Evolutionary conservation across 306 rosid genomes (phyloP).

Genomic region (Cicer arietinum): DNA sequence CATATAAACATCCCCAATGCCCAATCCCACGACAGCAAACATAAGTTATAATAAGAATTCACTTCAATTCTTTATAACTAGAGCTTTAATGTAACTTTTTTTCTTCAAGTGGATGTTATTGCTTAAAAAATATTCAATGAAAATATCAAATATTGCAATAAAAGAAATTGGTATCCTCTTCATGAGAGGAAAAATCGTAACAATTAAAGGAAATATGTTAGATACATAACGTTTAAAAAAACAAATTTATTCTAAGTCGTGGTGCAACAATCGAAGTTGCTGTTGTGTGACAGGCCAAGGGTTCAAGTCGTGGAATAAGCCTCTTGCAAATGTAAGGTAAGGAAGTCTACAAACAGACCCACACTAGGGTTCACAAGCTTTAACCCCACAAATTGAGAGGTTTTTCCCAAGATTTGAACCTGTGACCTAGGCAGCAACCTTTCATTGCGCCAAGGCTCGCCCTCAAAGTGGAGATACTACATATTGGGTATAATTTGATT

Average conservation of each 20-base stretch:
- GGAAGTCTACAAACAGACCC: neutral
- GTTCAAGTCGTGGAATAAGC: constrained; percentile 3
- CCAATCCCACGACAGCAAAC: constrained; percentile 7
- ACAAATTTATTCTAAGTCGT: neutral
- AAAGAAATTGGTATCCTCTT: neutral
- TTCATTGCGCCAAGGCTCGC: neutral
- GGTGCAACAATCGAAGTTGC: neutral
- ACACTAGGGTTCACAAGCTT: neutral
- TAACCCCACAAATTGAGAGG: neutral
- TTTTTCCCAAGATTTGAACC: neutral
- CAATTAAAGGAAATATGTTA: neutral
- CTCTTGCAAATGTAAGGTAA: neutral
- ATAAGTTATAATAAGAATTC: neutral
- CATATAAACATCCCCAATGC: neutral
- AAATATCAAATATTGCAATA: constrained; percentile 8
- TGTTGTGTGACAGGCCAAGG: neutral
- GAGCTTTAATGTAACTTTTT: constrained; percentile 12
- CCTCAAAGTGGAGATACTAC: constrained; percentile 13
- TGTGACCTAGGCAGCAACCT: neutral
- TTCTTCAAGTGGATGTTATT: neutral
- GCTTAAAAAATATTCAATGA: constrained; percentile 16
- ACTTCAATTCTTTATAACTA: constrained; percentile 3
- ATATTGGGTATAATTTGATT: constrained; percentile 23
- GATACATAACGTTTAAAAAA: neutral
- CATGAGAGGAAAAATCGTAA: neutral